Evolutionary conservation across 768 basidiomycete species (phyloP).

Genomic region (Naganishia randhawae): DNA sequence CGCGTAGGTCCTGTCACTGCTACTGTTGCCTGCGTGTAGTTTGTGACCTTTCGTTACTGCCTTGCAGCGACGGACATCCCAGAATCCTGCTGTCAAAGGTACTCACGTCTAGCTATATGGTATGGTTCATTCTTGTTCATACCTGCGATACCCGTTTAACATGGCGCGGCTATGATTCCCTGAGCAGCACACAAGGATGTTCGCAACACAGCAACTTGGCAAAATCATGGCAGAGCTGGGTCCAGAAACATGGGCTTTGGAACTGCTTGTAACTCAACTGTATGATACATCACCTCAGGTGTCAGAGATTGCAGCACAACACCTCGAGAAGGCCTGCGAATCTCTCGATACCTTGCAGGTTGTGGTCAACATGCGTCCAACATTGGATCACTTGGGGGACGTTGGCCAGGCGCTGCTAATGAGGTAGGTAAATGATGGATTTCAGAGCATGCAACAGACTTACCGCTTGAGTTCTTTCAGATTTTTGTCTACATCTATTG

Average conservation of each 20-base stretch:
- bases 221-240: slow-evolving; percentile 65
- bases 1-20: slow-evolving; percentile 58
- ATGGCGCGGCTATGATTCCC: neutral
- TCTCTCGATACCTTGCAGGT: slow-evolving; percentile 74
- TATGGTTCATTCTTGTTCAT: slow-evolving; percentile 44
- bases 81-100: slow-evolving; percentile 91
- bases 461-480: slow-evolving; percentile 52
- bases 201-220: slow-evolving; percentile 82
- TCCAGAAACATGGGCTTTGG: slow-evolving; percentile 78
- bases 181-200: slow-evolving; percentile 73
- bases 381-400: slow-evolving; percentile 89
- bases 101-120: slow-evolving; percentile 86
- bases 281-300: slow-evolving; percentile 91
- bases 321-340: slow-evolving; percentile 85
- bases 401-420: slow-evolving; percentile 82
- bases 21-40: neutral
- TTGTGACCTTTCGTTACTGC: neutral
- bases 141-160: neutral
- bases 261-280: slow-evolving; percentile 86
- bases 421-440: slow-evolving; percentile 58
- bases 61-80: slow-evolving; percentile 79
- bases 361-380: slow-evolving; percentile 91
- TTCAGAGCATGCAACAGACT: neutral
- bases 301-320: slow-evolving; percentile 80
- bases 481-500: slow-evolving; percentile 89